Conservation (phyloP, 441 rosid genomes). For the Lepidium campestre region DNA sequence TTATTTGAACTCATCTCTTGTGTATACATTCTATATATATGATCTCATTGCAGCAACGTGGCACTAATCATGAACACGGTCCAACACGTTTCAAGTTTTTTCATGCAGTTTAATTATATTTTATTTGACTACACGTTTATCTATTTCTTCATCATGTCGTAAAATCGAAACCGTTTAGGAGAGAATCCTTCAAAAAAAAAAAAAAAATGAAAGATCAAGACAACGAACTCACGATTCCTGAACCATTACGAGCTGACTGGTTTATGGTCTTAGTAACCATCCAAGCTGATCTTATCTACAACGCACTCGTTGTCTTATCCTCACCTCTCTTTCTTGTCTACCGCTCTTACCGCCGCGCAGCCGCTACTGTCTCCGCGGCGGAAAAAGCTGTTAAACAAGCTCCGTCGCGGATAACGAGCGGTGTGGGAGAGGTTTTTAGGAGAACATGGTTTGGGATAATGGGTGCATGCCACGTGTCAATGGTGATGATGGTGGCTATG, state of each 20-base stretch:
- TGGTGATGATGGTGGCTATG: constrained; percentile 41
- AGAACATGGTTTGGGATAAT: constrained; percentile 47
- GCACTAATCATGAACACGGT: constrained; percentile 7
- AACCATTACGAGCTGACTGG: constrained; percentile 44
- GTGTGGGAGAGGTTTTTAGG: constrained; percentile 22
- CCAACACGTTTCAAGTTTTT: constrained; percentile 20
- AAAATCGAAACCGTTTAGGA: not conserved
- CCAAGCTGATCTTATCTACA: constrained; percentile 51
- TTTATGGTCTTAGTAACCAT: constrained; percentile 33
- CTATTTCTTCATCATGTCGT: constrained; percentile 1
- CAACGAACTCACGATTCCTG: constrained; percentile 17
- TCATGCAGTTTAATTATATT: constrained; percentile 10
- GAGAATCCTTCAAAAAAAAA: not conserved
- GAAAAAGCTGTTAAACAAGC: constrained; percentile 35
- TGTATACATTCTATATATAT: constrained; percentile 1
- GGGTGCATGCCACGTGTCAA: constrained; percentile 48
- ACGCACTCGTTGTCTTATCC: constrained; percentile 34
- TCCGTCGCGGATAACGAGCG: constrained; percentile 29
- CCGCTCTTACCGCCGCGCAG: constrained; percentile 52
- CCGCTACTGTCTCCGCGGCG: constrained; percentile 23
- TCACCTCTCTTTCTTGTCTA: constrained; percentile 43
- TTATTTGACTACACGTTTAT: not conserved
- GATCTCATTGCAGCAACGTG: constrained; percentile 27
- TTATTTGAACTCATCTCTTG: not conserved
- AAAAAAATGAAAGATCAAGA: constrained; percentile 14